Conservation (phyloP, 257 asterid species). For the Mitragyna speciosa region DNA sequence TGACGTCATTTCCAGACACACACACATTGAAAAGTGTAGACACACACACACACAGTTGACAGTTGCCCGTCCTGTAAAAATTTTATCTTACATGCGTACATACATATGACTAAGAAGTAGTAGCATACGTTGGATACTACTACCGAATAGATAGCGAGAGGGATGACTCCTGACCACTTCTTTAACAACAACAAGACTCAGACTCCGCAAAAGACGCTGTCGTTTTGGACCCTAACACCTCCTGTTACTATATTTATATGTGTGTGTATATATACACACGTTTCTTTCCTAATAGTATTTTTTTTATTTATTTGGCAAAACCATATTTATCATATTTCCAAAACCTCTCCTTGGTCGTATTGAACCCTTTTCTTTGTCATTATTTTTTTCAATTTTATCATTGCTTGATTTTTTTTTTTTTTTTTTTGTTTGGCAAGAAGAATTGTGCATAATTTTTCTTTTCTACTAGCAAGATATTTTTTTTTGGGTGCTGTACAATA, state of each 20-base stretch:
- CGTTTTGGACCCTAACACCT: background rate
- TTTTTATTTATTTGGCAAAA: background rate
- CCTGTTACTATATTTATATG: too few relatives aligned
- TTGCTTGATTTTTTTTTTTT: background rate
- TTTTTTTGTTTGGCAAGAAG: too few relatives aligned
- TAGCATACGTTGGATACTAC: too few relatives aligned
- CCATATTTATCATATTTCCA: background rate
- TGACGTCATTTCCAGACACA: background rate
- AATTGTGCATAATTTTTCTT: background rate
- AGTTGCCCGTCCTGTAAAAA: background rate
- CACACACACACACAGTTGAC: background rate
- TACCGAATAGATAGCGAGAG: background rate
- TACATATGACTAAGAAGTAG: too few relatives aligned
- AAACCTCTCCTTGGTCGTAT: background rate
- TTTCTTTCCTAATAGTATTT: too few relatives aligned
- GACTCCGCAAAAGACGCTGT: too few relatives aligned
- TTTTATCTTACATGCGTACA: too few relatives aligned
- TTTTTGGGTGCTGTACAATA: too few relatives aligned
- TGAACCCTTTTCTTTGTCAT: background rate
- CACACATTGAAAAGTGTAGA: background rate
- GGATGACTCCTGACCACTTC: conserved; percentile 6
- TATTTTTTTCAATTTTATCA: background rate
- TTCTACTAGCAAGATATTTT: background rate
- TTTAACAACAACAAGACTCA: background rate
- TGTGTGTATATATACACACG: too few relatives aligned